Conservation (phyloP, 257 asterid genomes). For the Solanum chmielewskii region DNA sequence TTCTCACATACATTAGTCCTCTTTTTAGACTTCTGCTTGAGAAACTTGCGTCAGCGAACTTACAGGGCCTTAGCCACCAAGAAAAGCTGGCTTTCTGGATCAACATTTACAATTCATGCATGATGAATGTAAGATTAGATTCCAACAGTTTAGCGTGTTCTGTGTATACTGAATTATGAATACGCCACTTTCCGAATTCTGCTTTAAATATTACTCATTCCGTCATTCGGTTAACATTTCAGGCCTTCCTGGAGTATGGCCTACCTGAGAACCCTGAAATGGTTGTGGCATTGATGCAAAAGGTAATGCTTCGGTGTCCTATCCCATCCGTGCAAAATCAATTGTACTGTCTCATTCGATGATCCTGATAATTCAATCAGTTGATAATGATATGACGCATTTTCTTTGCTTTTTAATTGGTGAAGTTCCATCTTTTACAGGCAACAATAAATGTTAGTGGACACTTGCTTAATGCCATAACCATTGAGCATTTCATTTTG, state of each 20-base stretch:
- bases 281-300: constrained; percentile 65
- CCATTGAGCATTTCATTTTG: constrained; percentile 71
- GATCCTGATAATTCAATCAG: background rate
- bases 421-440: constrained; percentile 17
- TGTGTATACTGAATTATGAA: background rate
- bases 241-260: constrained; percentile 76
- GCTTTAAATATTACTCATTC: background rate
- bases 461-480: constrained; percentile 50
- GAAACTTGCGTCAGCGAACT: constrained; percentile 47
- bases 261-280: constrained; percentile 55
- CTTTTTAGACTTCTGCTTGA: constrained; percentile 49
- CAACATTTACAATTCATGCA: constrained; percentile 84
- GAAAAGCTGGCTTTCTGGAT: constrained; percentile 96
- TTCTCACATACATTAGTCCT: constrained; percentile 1
- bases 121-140: constrained; percentile 65
- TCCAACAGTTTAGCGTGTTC: background rate
- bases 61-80: constrained; percentile 67
- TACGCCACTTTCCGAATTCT: background rate
- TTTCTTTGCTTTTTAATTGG: background rate
- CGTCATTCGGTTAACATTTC: background rate
- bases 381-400: background rate
- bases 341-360: background rate
- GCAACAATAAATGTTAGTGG: constrained; percentile 71
- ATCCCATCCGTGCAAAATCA: background rate
- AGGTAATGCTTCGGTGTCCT: constrained; percentile 26